phyloP scores from a whole-genome alignment of 2,329 filamentous ascomycete genomes.

The Trichoderma koningii region DNA sequence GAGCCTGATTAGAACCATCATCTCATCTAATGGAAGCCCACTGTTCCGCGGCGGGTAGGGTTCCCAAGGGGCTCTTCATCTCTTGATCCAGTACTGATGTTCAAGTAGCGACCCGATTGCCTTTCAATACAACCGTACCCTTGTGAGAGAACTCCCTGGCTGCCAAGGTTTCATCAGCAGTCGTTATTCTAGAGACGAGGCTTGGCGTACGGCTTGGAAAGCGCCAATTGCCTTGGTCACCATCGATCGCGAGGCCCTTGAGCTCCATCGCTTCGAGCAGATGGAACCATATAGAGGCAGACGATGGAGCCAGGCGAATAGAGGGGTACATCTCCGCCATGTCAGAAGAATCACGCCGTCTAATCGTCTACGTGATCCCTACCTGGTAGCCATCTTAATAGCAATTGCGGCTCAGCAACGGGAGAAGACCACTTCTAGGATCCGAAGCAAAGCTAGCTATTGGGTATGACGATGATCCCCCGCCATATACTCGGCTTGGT shows the following conservation, averaged over 20 bases:
- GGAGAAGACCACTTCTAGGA: neutral
- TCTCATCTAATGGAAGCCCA: neutral
- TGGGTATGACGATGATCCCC: neutral
- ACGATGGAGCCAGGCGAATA: neutral
- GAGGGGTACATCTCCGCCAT: neutral
- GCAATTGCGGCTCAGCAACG: neutral
- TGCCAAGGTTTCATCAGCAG: neutral
- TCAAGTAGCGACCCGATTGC: neutral
- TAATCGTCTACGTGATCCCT: neutral
- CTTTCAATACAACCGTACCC: neutral
- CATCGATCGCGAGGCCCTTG: neutral
- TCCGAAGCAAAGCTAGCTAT: neutral
- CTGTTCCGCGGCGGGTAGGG: neutral
- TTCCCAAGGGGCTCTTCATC: neutral
- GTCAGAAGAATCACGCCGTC: neutral
- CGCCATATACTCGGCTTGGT: neutral
- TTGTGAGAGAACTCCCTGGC: neutral
- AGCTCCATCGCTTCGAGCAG: accelerated
- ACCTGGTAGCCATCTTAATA: neutral
- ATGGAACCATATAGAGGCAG: neutral
- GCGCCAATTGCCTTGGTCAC: neutral
- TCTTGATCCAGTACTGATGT: neutral
- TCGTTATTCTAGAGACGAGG: neutral
- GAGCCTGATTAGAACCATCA: neutral
- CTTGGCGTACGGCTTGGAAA: neutral